Conservation (phyloP, 2,329 filamentous ascomycete genomes). For the Colletotrichum incanum region DNA sequence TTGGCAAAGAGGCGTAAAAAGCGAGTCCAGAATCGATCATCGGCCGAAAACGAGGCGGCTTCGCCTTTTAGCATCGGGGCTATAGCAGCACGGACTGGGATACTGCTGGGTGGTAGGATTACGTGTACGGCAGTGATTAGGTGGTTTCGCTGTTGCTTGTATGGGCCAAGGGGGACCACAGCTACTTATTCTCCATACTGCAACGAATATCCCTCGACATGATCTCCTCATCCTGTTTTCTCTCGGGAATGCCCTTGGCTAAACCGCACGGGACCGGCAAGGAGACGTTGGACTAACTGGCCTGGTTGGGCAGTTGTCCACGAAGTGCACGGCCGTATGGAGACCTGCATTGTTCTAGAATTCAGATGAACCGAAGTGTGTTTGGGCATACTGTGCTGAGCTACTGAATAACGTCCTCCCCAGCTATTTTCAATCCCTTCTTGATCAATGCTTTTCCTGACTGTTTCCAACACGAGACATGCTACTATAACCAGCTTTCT, state of each 20-base stretch:
- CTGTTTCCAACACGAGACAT: too few species aligned
- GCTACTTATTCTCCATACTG: not conserved
- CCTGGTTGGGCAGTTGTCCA: constrained; percentile 8
- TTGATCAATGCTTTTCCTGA: too few species aligned
- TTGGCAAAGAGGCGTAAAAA: not conserved
- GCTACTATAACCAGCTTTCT: too few species aligned
- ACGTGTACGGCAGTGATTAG: constrained; percentile 22
- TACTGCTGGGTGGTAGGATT: constrained; percentile 2
- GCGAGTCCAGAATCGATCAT: not conserved
- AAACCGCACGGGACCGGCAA: not conserved
- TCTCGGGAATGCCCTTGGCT: not conserved
- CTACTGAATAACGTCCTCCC: too few species aligned
- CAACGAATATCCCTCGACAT: not conserved
- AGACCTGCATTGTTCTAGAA: constrained; percentile 12
- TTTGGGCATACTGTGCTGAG: constrained; percentile 1
- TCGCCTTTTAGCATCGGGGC: not conserved
- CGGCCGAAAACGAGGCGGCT: constrained; percentile 6
- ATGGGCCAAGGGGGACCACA: not conserved
- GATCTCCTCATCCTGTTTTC: not conserved
- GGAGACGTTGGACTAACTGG: not conserved
- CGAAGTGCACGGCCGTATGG: constrained; percentile 7
- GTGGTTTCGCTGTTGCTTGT: not conserved
- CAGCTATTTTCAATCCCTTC: too few species aligned
- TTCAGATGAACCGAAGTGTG: constrained; percentile 18
- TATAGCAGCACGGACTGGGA: constrained; percentile 2